phyloP scores from a whole-genome alignment of 2,329 filamentous ascomycete species.

The Sordariomycetes sp. region DNA sequence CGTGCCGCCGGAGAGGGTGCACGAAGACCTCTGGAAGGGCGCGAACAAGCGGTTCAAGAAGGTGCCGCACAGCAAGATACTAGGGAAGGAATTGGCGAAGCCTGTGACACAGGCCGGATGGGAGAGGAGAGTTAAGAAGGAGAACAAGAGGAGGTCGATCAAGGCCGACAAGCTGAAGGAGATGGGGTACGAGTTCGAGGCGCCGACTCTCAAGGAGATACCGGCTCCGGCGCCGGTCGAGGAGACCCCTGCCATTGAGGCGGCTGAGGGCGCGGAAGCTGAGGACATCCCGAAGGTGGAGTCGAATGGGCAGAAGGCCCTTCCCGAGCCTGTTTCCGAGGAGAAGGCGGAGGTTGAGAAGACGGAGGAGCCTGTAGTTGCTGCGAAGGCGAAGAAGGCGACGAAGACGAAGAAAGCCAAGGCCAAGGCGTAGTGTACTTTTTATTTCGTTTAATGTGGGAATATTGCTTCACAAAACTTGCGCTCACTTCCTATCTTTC shows the following conservation, averaged over 20 bases:
- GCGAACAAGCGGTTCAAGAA: constrained; percentile 84
- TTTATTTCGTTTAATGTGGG: constrained; percentile 8
- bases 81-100: constrained; percentile 62
- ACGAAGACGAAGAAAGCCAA: constrained; percentile 15
- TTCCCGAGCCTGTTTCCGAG: constrained; percentile 9
- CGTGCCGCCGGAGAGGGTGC: constrained; percentile 66
- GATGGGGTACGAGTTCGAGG: constrained; percentile 74
- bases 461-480: not conserved
- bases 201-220: constrained; percentile 55
- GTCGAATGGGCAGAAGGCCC: constrained; percentile 20
- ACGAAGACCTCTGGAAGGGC: constrained; percentile 77
- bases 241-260: constrained; percentile 25
- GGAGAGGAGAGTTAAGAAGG: constrained; percentile 62
- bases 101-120: constrained; percentile 67
- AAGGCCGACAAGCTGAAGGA: constrained; percentile 68
- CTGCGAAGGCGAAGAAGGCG: constrained; percentile 23
- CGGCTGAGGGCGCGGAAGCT: constrained; percentile 24
- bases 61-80: constrained; percentile 80
- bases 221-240: constrained; percentile 26
- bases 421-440: constrained; percentile 9
- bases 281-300: constrained; percentile 14
- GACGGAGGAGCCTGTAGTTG: constrained; percentile 13
- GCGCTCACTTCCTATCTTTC: not conserved
- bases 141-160: constrained; percentile 57
- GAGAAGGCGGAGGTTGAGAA: constrained; percentile 15